These are phyloP conservation scores for Sutorius australiensis DNA, from an alignment of 768 basidiomycete genomes.

Conservation along the genomic window DNA sequence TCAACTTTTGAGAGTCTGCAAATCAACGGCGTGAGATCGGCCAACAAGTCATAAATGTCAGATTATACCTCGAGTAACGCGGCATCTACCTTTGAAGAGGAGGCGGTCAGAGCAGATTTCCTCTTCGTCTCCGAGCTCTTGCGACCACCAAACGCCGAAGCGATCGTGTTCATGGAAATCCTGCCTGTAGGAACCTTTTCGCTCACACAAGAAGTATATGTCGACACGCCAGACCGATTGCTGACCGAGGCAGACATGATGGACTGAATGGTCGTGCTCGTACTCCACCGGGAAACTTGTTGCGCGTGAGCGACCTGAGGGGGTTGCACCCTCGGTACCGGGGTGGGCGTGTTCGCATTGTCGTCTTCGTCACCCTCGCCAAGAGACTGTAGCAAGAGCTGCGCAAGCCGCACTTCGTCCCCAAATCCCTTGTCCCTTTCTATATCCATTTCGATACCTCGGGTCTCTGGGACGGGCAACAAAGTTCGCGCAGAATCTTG, in stretches of 20 bases:
- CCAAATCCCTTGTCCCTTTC: conserved; percentile 22
- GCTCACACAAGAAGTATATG: conserved; percentile 27
- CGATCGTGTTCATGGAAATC: conserved; percentile 26
- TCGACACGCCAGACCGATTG: conserved; percentile 25
- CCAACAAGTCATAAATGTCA: background rate
- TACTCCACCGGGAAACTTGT: conserved; percentile 29
- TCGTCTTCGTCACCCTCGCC: conserved; percentile 9
- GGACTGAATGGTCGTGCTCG: conserved; percentile 30
- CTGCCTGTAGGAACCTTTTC: conserved; percentile 23
- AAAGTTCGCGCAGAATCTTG: conserved; percentile 28
- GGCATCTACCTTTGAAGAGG: conserved; percentile 22
- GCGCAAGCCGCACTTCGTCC: conserved; percentile 28
- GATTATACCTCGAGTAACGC: conserved; percentile 1
- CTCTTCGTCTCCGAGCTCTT: conserved; percentile 28
- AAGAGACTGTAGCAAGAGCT: conserved; percentile 31
- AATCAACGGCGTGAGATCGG: background rate
- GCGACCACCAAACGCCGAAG: conserved; percentile 24
- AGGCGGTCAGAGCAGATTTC: conserved; percentile 24
- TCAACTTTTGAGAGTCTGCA: conserved; percentile 1
- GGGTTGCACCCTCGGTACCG: conserved; percentile 4
- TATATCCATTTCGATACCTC: conserved; percentile 14
- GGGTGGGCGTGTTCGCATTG: conserved; percentile 2
- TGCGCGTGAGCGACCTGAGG: conserved; percentile 20
- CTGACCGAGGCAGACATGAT: conserved; percentile 24
- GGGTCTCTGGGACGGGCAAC: conserved; percentile 20